Conservation (phyloP, 2,329 filamentous ascomycete genomes). For the Penicillium sp. region DNA sequence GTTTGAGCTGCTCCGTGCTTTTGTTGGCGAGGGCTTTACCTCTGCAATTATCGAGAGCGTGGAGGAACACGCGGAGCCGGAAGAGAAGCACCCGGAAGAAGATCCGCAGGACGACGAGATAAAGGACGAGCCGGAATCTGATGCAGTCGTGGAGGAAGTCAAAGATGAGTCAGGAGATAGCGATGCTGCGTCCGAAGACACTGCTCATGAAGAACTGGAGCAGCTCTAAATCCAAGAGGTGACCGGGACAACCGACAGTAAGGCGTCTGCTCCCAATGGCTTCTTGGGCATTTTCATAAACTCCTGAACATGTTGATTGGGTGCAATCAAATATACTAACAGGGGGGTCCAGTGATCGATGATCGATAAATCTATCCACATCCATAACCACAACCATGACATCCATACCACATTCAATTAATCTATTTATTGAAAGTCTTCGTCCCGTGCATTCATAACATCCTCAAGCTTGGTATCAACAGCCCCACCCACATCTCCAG, state of each 20-base stretch:
- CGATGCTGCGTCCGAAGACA: not conserved
- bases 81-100: not conserved
- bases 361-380: not conserved
- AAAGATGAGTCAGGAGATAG: not conserved
- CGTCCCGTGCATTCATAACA: constrained; percentile 43
- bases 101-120: not conserved
- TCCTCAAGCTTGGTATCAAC: constrained; percentile 48
- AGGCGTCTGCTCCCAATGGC: not conserved
- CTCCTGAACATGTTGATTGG: not conserved
- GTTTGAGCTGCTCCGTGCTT: constrained; percentile 35
- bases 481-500: constrained; percentile 48
- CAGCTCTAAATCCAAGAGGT: not conserved
- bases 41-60: not conserved
- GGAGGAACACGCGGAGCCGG: not conserved
- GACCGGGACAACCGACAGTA: not conserved
- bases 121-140: not conserved
- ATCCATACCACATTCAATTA: not conserved
- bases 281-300: constrained; percentile 1
- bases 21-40: constrained; percentile 8
- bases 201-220: not conserved
- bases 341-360: not conserved
- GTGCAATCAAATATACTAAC: not conserved
- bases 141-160: not conserved
- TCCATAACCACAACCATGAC: not conserved
- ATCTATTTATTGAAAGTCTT: constrained; percentile 28